Evolutionary conservation across 345 rosid species (phyloP).

Genomic region (Cardamine chenopodiifolia): DNA sequence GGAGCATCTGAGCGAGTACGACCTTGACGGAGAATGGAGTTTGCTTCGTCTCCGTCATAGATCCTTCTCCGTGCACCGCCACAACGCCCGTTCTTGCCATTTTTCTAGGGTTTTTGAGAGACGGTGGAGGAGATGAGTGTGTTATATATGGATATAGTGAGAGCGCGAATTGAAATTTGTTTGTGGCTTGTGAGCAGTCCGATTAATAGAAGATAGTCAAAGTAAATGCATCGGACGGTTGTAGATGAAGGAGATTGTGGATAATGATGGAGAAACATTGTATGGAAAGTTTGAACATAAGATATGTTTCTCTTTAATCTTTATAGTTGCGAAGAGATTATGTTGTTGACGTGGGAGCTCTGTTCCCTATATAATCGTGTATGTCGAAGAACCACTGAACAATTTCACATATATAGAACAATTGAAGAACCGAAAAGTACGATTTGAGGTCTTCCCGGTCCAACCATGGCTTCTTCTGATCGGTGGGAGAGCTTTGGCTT

Average conservation of each 20-base stretch:
- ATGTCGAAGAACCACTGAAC: slow-evolving; percentile 22
- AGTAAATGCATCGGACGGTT: slow-evolving; percentile 14
- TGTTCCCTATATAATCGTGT: slow-evolving; percentile 20
- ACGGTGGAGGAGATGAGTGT: slow-evolving; percentile 3
- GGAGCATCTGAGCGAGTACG: slow-evolving; percentile 76
- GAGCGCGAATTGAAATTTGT: slow-evolving; percentile 14
- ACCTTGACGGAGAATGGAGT: slow-evolving; percentile 73
- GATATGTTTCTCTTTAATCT: slow-evolving; percentile 15
- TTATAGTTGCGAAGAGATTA: slow-evolving; percentile 29
- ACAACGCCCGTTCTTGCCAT: slow-evolving; percentile 68
- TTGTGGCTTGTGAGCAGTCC: background rate
- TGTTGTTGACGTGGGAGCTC: slow-evolving; percentile 31
- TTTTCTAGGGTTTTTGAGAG: background rate
- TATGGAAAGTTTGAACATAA: slow-evolving; percentile 31
- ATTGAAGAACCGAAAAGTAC: slow-evolving; percentile 96
- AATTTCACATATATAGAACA: no score
- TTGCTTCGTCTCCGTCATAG: slow-evolving; percentile 62
- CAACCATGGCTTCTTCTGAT: slow-evolving; percentile 59
- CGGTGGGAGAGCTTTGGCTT: background rate
- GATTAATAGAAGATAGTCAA: slow-evolving; percentile 1
- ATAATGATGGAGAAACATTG: background rate
- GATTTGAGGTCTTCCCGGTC: slow-evolving; percentile 79
- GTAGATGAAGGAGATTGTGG: background rate
- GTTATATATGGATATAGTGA: slow-evolving; percentile 6
- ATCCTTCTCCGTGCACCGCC: slow-evolving; percentile 62